A percentile compares a stretch with the other conserved stretches of the same genome.
phyloP scores from a whole-genome alignment of 352 stramenopile genomes.

The Thraustochytrium sp. region DNA sequence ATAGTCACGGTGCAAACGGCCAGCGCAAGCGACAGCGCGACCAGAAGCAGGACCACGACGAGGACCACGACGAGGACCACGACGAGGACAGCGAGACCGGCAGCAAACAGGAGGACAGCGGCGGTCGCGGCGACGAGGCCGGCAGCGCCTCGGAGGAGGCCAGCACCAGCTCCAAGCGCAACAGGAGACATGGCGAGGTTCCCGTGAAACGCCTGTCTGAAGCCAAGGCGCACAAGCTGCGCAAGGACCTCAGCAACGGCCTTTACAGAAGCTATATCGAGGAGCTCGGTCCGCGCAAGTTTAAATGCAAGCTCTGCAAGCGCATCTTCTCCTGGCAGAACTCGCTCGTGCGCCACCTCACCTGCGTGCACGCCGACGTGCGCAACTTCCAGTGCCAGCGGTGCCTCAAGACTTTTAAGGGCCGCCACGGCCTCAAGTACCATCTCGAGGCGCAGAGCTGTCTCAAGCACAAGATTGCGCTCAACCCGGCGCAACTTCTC shows the following conservation, averaged over 20 bases:
- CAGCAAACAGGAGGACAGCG: background rate
- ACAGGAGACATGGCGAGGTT: background rate
- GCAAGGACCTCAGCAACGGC: constrained; percentile 3
- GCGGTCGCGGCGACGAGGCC: too few relatives aligned
- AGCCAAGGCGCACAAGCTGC: background rate
- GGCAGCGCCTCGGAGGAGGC: background rate
- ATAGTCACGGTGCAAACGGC: background rate
- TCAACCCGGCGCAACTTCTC: background rate
- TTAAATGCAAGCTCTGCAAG: constrained; percentile 10
- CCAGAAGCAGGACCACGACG: background rate
- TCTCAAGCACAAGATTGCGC: background rate
- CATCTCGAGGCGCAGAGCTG: constrained; percentile 8
- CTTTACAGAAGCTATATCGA: constrained; percentile 4
- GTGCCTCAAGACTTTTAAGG: constrained; percentile 28
- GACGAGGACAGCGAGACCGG: background rate
- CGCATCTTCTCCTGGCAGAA: constrained; percentile 35
- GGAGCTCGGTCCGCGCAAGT: background rate
- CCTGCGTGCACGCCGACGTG: constrained; percentile 23
- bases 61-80: background rate
- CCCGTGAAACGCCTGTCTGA: background rate
- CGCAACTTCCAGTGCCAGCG: constrained; percentile 26
- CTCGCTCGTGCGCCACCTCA: constrained; percentile 35
- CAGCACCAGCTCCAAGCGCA: background rate
- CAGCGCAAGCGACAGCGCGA: background rate
- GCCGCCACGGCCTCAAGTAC: constrained; percentile 34